phyloP scores from a whole-genome alignment of 352 stramenopile genomes.

The Globisporangium middletonii region DNA sequence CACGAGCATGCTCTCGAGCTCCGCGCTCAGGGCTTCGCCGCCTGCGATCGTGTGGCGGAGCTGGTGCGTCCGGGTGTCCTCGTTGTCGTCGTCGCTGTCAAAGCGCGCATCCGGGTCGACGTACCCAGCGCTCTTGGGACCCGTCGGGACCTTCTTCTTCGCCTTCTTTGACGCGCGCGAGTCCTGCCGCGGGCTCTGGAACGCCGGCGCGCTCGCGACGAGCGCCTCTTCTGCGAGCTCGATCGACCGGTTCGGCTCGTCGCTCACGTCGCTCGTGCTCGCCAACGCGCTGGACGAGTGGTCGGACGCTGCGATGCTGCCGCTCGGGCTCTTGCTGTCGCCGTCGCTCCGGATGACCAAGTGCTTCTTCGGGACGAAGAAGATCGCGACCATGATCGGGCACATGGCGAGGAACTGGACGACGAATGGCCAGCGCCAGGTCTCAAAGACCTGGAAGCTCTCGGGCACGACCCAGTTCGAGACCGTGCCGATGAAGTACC shows the following conservation, averaged over 20 bases:
- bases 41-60: constrained; percentile 24
- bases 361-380: constrained; percentile 78
- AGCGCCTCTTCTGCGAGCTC: constrained; percentile 24
- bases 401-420: constrained; percentile 73
- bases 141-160: constrained; percentile 3
- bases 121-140: constrained; percentile 9
- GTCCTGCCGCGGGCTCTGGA: too few relatives aligned
- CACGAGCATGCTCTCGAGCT: constrained; percentile 32
- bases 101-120: neutral
- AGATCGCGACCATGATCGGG: constrained; percentile 71
- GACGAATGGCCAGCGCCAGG: constrained; percentile 82
- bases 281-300: constrained; percentile 26
- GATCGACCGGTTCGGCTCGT: constrained; percentile 33
- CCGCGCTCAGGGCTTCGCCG: constrained; percentile 28
- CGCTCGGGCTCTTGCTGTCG: constrained; percentile 29
- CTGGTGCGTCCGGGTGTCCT: constrained; percentile 10
- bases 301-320: constrained; percentile 35
- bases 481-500: constrained; percentile 77
- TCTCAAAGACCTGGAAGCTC: constrained; percentile 56
- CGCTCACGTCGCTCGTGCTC: constrained; percentile 19
- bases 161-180: neutral
- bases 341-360: constrained; percentile 60
- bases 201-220: too few relatives aligned
- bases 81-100: neutral
- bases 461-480: constrained; percentile 77